phyloP scores from a whole-genome alignment of 495 filamentous ascomycete species.

The Talaromyces wortmannii region DNA sequence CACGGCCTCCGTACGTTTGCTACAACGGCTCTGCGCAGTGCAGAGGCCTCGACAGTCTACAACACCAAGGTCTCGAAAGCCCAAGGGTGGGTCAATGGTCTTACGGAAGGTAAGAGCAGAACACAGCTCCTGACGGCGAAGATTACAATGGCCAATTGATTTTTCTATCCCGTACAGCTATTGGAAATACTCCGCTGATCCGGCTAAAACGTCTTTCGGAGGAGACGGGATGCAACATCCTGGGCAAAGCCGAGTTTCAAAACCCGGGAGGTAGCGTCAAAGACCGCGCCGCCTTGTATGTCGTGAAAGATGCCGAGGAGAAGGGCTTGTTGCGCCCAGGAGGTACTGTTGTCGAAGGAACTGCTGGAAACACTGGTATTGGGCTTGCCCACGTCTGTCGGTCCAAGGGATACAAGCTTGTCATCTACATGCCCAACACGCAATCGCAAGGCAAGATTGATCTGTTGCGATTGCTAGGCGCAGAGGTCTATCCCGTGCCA shows the following conservation, averaged over 20 bases:
- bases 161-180: slow-evolving; percentile 50
- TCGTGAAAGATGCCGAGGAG: slow-evolving; percentile 90
- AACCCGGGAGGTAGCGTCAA: slow-evolving; percentile 96
- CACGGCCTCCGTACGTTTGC: slow-evolving; percentile 49
- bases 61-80: slow-evolving; percentile 66
- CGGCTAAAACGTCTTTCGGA: slow-evolving; percentile 80
- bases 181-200: slow-evolving; percentile 96
- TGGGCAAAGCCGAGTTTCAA: slow-evolving; percentile 98
- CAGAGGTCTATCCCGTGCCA: slow-evolving; percentile 97
- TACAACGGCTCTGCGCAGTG: slow-evolving; percentile 45
- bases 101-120: slow-evolving; percentile 67
- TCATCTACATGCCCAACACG: slow-evolving; percentile 99
- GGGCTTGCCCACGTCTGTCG: slow-evolving; percentile 95
- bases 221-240: slow-evolving; percentile 87
- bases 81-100: slow-evolving; percentile 75
- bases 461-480: slow-evolving; percentile 80
- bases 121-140: not conserved
- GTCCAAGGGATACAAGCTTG: slow-evolving; percentile 84
- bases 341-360: slow-evolving; percentile 94
- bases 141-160: not conserved
- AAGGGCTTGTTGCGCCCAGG: slow-evolving; percentile 72
- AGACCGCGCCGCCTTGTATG: slow-evolving; percentile 91
- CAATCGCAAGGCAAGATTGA: slow-evolving; percentile 98
- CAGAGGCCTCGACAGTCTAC: slow-evolving; percentile 51
- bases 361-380: slow-evolving; percentile 96